Evolutionary conservation across 345 rosid species (phyloP).

Genomic region (Citrus trifoliata): DNA sequence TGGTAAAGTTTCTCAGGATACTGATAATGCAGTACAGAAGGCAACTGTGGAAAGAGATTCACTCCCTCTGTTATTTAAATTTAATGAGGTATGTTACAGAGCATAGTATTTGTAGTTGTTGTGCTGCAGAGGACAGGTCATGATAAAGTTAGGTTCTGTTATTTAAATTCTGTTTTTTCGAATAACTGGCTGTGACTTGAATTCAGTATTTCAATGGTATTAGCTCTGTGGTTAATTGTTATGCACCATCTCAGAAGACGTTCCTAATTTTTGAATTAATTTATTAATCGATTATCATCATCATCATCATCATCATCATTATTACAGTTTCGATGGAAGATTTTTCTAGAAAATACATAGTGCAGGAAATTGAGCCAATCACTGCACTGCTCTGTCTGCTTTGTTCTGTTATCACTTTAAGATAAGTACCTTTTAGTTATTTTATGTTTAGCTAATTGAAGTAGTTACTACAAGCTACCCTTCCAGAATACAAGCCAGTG

Average conservation of each 20-base stretch:
- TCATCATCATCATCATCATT: no score
- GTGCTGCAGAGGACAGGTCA: background rate
- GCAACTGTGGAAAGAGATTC: slow-evolving; percentile 54
- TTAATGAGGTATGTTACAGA: slow-evolving; percentile 65
- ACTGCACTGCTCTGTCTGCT: background rate
- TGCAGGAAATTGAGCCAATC: background rate
- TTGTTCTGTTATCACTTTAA: background rate
- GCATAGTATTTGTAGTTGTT: background rate
- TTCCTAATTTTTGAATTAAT: no score
- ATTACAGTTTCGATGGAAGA: background rate
- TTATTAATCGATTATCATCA: background rate
- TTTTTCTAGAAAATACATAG: no score
- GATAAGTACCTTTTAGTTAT: background rate
- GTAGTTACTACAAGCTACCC: background rate
- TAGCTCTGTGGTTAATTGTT: background rate
- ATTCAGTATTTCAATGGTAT: background rate
- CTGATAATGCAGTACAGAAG: slow-evolving; percentile 36
- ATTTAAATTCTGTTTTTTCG: background rate
- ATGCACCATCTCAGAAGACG: background rate
- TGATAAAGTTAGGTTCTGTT: background rate
- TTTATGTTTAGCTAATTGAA: background rate
- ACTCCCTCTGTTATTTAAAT: slow-evolving; percentile 81
- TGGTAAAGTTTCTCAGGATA: slow-evolving; percentile 39
- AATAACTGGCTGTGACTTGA: background rate
- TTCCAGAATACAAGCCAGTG: background rate